Evolutionary conservation across 768 basidiomycete species (phyloP), one percentile per base, ranked within the genome.

Genomic region (Hysterangium stoloniferum): DNA sequence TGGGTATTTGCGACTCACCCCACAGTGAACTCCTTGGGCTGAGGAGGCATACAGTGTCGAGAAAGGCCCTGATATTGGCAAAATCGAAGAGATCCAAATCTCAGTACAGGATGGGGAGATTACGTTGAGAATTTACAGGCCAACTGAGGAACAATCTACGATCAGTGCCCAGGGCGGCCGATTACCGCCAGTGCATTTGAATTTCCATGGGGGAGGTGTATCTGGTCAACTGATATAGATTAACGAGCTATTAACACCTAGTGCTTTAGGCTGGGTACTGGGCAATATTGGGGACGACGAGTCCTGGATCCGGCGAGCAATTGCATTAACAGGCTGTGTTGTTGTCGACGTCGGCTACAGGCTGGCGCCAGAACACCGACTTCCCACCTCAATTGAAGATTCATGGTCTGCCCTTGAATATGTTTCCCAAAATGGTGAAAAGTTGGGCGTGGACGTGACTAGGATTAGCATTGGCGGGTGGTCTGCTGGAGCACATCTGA

Each of bases 161-260:
- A 51, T 51, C 20, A 51, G 49, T 33, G 49, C 49, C 12, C 38
- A 40, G 43, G 49, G 37, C 11, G 38, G 49, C 15, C 29, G 38
- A 20, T 24, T 51, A 19, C 49, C 49, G 28, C 49, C 49, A 41
- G 49, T 51, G 27, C 49, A 51, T 33, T 20, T 51, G 1, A 51
- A 51, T 29, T 40, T 51, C 32, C 49, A 51, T n/a, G 49, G 49
- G 15, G 49, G 49, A 51, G 49, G 49, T 51, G 38, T 46, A 15
- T 36, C 33, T 38, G 20, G n/a, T 15, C 48, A 4, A 34, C 25
- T n/a, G 12, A 3, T 19, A 11, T 37, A 15, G 3, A 34, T 22
- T 2, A 19, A 20, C 5, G 15, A 36, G 11, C 17, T 24, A 25
- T n/a, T 31, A 7, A 17, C 11, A 4, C 29, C 12, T 8, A 11